Evolutionary conservation across 257 asterid genomes (phyloP), one percentile per base, ranked within the genome.

Genomic region (Forsythia suspensa): DNA sequence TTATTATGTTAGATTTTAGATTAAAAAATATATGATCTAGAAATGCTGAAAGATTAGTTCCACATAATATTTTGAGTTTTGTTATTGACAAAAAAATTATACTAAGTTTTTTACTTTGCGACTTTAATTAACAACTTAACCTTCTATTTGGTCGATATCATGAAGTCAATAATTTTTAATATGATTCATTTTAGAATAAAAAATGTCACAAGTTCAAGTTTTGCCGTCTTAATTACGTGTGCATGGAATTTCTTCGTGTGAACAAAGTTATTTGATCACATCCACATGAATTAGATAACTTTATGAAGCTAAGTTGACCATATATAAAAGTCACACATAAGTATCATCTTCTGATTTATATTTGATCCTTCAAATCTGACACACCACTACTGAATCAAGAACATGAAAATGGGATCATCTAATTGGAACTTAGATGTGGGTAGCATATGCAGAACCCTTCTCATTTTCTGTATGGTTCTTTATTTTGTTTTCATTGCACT

Each of bases 401-500:
- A 21, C 16, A 61, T 20, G 69, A 61, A 61, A 61, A 61, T 61
- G 69, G 69, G 69, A 61, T 20, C 38, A 0, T 20, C 36, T 61
- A 20, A 20, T 10, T 20, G 37, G 8, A 61, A 61, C 6, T 21
- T 61, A 61, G 69, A 61, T 2, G 69, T 61, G 69, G 16, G 46
- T 48, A 63, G 6, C 70, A 51, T 87, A 18, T 84, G 85, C 85
- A 81, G 85, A 85, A 59, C 82, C 79, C 81, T 87, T 0, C 10
- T 85, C 3, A 79, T 76, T 10, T 57, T 44, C 3, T 76, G 73
- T 77, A 80, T 87, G 5, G 2, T 85, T 24, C 84, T 85, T 20
- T 79, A 83, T 8, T 1, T 85, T 12, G 40, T 81, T 44, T 18
- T 85, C 42, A 12, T 81, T 9, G 70, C 82, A 48, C 12, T 84